Percentiles rank a stretch among this genome's conserved stretches.
Conservation (phyloP, 2,329 filamentous ascomycete genomes). For the Ophiostoma australiae region DNA sequence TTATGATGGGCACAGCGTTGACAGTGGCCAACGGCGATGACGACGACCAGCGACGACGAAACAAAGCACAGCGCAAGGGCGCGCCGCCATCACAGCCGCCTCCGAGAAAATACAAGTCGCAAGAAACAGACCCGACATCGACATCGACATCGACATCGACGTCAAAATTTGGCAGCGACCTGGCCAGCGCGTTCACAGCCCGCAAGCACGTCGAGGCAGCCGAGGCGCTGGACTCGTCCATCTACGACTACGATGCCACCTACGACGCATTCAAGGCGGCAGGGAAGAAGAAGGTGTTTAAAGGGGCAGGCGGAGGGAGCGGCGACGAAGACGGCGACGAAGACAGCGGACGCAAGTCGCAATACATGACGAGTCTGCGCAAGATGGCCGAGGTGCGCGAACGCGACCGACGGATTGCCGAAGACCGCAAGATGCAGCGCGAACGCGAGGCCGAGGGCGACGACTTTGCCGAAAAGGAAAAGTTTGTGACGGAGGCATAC, state of each 20-base stretch:
- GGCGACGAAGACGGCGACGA: constrained; percentile 54
- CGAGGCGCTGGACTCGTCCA: constrained; percentile 61
- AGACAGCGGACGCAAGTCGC: constrained; percentile 59
- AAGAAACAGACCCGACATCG: neutral
- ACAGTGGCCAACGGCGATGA: neutral
- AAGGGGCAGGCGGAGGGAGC: constrained; percentile 49
- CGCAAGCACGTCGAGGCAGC: constrained; percentile 61
- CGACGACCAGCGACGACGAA: constrained; percentile 3
- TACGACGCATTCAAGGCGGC: constrained; percentile 71
- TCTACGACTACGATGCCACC: constrained; percentile 81
- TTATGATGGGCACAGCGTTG: constrained; percentile 33
- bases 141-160: constrained; percentile 35
- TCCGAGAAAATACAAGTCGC: constrained; percentile 42
- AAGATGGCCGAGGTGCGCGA: constrained; percentile 71
- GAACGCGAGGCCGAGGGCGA: constrained; percentile 78
- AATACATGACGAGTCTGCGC: constrained; percentile 72
- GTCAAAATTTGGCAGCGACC: constrained; percentile 57
- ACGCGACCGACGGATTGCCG: constrained; percentile 70
- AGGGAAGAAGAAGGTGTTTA: constrained; percentile 41
- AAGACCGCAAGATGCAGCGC: constrained; percentile 72
- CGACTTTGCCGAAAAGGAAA: constrained; percentile 75
- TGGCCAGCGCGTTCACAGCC: constrained; percentile 60
- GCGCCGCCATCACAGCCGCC: constrained; percentile 38
- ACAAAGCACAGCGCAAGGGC: constrained; percentile 11
- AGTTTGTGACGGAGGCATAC: constrained; percentile 80